Base-by-base conservation (phyloP, 371 early-diverging fungal species). In the Zopfochytrium polystomum region DNA sequence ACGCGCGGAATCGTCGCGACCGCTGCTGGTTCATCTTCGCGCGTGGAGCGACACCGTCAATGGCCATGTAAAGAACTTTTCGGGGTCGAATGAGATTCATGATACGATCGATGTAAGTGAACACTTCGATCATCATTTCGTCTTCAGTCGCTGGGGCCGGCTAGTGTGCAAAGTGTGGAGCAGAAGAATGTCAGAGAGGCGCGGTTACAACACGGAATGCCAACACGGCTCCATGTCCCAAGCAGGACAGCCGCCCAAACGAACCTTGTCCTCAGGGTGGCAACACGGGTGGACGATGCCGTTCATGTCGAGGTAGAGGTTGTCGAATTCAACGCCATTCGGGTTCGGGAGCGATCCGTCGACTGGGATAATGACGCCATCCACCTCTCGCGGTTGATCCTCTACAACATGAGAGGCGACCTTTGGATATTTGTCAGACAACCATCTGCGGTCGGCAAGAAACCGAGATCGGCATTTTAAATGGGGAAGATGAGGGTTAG, bases 1-100 rank as follows among this genome's bases (percentile, higher is more conserved):
- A 90, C 4, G 96, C 85, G 54, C 96, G 85, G 82, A 97, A 99
- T 68, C 99, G 91, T 60, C 99, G 90, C 22, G 95, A 88, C 34
- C 99, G 85, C 69, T 99, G 99, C 74, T 99, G 99, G 72, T 98
- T 98, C 93, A 99, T 95, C 73, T 99, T 99, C 22, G 99, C 99
- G 44, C 98, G 86, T 25, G 99, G 99, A 0, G 99, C 99, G 15
- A 99, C 99, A 38, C 99, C 99, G 74, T 99, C 99, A 60, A 93
- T 90, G 38, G 98, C 97, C 86, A 99, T 91, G 79, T 92, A 99
- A 22, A 99, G 78, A 34, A 99, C 71, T 75, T 95, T 93, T 60
- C 90, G 81, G 13, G 99, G 99, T 32, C 93, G 81, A 51, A 93
- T 81, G 81, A 91, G 93, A 59, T 78, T 80, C 52, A 99, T 86